Base-by-base conservation (phyloP, 2,329 filamentous ascomycete genomes). In the Aspergillus felis region DNA sequence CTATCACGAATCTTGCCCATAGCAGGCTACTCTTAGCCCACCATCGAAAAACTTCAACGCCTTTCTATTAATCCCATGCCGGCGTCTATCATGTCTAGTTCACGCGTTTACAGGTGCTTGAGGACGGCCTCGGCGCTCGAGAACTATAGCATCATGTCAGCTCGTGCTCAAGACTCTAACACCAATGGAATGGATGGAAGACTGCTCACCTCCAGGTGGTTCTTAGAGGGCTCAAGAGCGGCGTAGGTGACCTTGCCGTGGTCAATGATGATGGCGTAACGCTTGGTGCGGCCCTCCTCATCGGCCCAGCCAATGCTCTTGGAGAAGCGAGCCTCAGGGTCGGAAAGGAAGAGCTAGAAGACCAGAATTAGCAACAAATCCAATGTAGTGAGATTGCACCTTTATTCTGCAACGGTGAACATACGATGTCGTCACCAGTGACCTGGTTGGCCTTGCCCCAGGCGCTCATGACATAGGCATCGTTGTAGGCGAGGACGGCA, bases 381-480 rank as follows among this genome's bases (percentile, higher is more conserved):
- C 12, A 3, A 46, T 60, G 48, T 63, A 59, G 58, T 51, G 58
- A 57, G 32, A 51, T 52, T 29, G 9, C 9, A 35, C 2, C 8
- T 17, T 28, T 48, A 1, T 10, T 22, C 3, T 27, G 10, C 4
- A 3, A 1, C 42, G n/a, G 10, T n/a, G 29, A 44, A 76, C 81
- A 57, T 74, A 87, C 82, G 67, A 89, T 85, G 68, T 84, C 82
- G 66, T 93, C 87, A 63, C 87, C 85, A 71, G 84, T 87, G 71
- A 93, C 81, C 54, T 82, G 82, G 78, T 95, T 93, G 71, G 91
- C 91, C 84, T 96, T 96, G 78, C 86, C 88, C 90, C 90, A 94
- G 55, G 89, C 91, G 68, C 86, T 87, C 90, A 93, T 93, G 75
- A 96, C 91, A 72, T 82, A 95, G 63, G 87, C 81, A 77, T 96